Conservation (phyloP, 2,329 filamentous ascomycete genomes). For the Colletotrichum abscissum region DNA sequence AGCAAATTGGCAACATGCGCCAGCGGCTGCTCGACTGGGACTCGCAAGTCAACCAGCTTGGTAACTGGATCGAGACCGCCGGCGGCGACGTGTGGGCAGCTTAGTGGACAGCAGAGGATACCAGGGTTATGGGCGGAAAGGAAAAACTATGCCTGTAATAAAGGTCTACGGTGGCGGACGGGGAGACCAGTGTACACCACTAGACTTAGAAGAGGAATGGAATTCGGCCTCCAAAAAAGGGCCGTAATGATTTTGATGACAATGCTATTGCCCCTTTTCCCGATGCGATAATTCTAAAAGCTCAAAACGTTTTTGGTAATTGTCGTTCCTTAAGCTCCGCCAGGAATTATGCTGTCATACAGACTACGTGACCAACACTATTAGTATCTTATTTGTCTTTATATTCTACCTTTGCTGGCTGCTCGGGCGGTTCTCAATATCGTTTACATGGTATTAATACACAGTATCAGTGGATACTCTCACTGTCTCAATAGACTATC, state of each 20-base stretch:
- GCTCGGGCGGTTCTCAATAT: too few species aligned
- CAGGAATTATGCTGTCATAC: neutral
- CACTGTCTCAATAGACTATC: too few species aligned
- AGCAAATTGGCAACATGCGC: constrained; percentile 94
- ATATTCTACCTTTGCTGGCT: rapidly evolving
- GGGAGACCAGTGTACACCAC: constrained; percentile 32
- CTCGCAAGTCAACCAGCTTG: constrained; percentile 92
- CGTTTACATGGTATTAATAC: too few species aligned
- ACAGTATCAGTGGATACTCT: too few species aligned
- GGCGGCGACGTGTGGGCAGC: constrained; percentile 97
- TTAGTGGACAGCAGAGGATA: constrained; percentile 49
- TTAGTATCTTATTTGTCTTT: too few species aligned
- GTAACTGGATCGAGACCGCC: constrained; percentile 95
- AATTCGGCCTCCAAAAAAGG: constrained; percentile 4
- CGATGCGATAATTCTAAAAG: neutral
- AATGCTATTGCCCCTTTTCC: neutral
- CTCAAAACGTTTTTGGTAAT: neutral
- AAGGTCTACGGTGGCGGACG: constrained; percentile 3
- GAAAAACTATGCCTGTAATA: constrained; percentile 13
- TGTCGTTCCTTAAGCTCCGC: neutral
- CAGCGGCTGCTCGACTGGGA: constrained; percentile 93
- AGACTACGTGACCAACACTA: neutral
- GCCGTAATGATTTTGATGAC: constrained; percentile 33
- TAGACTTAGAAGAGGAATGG: constrained; percentile 30
- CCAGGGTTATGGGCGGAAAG: constrained; percentile 1